Evolutionary conservation across 345 rosid genomes (phyloP), one percentile per base, ranked within the genome.

Genomic region (Moricandia arvensis): DNA sequence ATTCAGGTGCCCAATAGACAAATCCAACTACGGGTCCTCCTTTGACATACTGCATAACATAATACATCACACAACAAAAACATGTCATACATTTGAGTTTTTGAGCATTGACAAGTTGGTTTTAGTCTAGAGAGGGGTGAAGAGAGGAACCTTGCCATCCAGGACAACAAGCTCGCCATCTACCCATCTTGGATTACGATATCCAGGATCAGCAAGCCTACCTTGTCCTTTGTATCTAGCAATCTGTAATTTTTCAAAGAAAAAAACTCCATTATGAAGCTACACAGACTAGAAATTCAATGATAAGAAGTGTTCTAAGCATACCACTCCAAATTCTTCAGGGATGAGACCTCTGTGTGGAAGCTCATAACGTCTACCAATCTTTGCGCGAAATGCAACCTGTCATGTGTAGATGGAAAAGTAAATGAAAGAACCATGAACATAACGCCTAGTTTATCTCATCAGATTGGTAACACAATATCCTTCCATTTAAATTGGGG

Each of bases 291-390:
- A 54, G 6, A 68, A 43, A 11, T 65, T 27, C 12, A 79, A 59
- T 68, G 7, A n/a, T 49, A 26, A 18, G 6, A 30, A 70, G 24
- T 64, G 21, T 29, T 51, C 13, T 16, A 64, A 43, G 71, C 55
- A 72, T 80, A 94, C 97, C 96, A 91, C 97, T 82, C 98, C 97
- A 80, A 94, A 89, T n/a, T n/a, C n/a, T n/a, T n/a, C n/a, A n/a
- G n/a, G n/a, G n/a, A n/a, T n/a, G n/a, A n/a, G n/a, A n/a, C n/a
- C n/a, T n/a, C n/a, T n/a, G n/a, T n/a, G n/a, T n/a, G n/a, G 97
- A 70, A 94, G 95, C 83, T 91, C 91, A 82, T 87, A 91, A 68
- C 85, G 84, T 81, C 88, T 89, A 47, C 97, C 98, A 83, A 94
- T 81, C 87, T 86, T 94, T 68, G 98, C 98, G 53, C 97, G 95